These are phyloP conservation scores for Chernovozyma sophiae-reginae DNA, from an alignment of 1,139 yeast species.

Conservation along the genomic window DNA sequence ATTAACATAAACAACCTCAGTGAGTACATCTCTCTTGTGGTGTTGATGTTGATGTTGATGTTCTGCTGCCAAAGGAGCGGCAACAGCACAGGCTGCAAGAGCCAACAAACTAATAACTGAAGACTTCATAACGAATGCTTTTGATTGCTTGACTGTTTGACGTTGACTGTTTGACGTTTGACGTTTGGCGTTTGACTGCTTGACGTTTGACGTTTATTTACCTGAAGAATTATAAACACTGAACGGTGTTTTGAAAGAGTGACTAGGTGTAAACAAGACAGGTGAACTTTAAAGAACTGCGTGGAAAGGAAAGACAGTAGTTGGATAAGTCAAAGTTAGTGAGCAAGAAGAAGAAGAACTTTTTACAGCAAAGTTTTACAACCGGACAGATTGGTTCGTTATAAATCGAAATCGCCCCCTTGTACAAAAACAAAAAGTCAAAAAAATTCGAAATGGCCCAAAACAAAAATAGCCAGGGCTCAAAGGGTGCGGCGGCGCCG, in stretches of 20 bases:
- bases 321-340: too few relatives aligned
- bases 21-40: conserved; percentile 74
- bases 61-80: conserved; percentile 32
- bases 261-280: not conserved
- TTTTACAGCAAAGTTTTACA: too few relatives aligned
- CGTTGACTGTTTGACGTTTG: too few relatives aligned
- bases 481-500: not conserved
- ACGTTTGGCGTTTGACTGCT: too few relatives aligned
- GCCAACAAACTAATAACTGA: conserved; percentile 18
- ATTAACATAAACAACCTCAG: conserved; percentile 80
- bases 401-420: not conserved
- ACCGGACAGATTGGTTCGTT: too few relatives aligned
- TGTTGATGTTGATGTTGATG: conserved; percentile 53
- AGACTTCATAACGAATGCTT: conserved; percentile 8
- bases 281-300: not conserved
- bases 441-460: not conserved
- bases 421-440: not conserved
- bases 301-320: conserved; percentile 8
- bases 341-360: too few relatives aligned
- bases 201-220: too few relatives aligned
- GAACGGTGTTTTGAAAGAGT: not conserved
- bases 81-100: conserved; percentile 18
- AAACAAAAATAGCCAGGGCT: not conserved
- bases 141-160: too few relatives aligned
- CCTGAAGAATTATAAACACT: too few relatives aligned